These are phyloP conservation scores for Selenicereus undatus DNA, from an alignment of 148 eudicot species.

Conservation along the genomic window DNA sequence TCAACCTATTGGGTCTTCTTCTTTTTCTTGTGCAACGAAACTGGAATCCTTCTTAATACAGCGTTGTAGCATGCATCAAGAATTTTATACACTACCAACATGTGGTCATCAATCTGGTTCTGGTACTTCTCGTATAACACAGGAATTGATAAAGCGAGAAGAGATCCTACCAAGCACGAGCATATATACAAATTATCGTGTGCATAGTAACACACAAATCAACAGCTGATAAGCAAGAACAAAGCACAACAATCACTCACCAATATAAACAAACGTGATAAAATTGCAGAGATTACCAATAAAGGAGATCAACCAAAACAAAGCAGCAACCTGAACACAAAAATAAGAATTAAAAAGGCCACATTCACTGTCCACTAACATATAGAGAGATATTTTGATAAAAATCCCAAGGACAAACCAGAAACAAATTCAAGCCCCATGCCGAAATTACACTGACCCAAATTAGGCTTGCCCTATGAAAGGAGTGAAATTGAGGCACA, in stretches of 20 bases:
- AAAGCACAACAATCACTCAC: conserved; percentile 38
- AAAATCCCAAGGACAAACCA: neutral
- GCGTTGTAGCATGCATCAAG: conserved; percentile 42
- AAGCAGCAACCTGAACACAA: conserved; percentile 51
- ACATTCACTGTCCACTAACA: neutral
- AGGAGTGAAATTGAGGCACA: neutral
- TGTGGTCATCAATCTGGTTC: conserved; percentile 62
- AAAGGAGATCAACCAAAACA: conserved; percentile 63
- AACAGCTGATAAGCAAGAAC: neutral
- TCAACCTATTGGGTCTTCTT: conserved; percentile 65
- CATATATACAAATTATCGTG: conserved; percentile 11
- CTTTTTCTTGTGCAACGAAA: conserved; percentile 53
- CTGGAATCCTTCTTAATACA: conserved; percentile 51
- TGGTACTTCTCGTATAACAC: conserved; percentile 76
- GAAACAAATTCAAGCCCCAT: neutral
- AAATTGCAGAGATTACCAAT: conserved; percentile 78
- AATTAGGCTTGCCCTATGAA: neutral
- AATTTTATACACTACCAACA: conserved; percentile 33
- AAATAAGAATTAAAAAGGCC: neutral
- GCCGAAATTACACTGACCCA: neutral
- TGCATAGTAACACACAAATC: neutral
- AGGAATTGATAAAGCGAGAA: conserved; percentile 74
- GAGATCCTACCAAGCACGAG: conserved; percentile 42
- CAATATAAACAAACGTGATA: conserved; percentile 70
- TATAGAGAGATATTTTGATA: neutral